Conservation (phyloP, 176 grass and related monocot genomes). For the Hordeum marinum region DNA sequence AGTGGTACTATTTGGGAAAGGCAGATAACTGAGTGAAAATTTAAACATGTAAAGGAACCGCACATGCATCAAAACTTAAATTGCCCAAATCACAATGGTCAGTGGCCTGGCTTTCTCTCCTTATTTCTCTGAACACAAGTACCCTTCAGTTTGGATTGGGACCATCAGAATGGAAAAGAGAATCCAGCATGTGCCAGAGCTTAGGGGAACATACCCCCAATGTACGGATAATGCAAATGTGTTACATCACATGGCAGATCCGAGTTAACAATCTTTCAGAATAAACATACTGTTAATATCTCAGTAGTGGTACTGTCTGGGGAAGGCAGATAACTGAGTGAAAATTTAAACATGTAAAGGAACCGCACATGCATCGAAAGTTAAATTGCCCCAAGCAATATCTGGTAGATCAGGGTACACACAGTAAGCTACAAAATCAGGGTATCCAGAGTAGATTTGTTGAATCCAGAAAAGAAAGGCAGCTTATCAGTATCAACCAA, state of each 20-base stretch:
- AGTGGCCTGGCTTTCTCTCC: not conserved
- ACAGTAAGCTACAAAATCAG: too few relatives aligned
- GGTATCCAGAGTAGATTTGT: not conserved
- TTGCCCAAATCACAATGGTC: not conserved
- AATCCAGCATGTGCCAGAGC: not conserved
- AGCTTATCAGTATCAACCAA: too few relatives aligned
- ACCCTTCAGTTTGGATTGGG: not conserved
- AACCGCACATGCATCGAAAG: too few relatives aligned
- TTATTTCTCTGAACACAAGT: not conserved
- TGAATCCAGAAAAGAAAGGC: not conserved
- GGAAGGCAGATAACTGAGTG: not conserved
- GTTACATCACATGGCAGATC: not conserved
- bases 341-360: too few relatives aligned
- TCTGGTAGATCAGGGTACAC: too few relatives aligned
- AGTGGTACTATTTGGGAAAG: not conserved
- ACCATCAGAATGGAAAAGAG: not conserved
- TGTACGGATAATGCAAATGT: not conserved
- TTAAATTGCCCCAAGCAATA: too few relatives aligned
- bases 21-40: too few relatives aligned
- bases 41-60: too few relatives aligned
- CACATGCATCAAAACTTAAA: too few relatives aligned
- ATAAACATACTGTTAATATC: not conserved
- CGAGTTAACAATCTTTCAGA: not conserved
- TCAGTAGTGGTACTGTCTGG: not conserved
- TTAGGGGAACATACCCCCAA: not conserved